Conservation (phyloP, 257 asterid species). For the Solanum chiquidenum region DNA sequence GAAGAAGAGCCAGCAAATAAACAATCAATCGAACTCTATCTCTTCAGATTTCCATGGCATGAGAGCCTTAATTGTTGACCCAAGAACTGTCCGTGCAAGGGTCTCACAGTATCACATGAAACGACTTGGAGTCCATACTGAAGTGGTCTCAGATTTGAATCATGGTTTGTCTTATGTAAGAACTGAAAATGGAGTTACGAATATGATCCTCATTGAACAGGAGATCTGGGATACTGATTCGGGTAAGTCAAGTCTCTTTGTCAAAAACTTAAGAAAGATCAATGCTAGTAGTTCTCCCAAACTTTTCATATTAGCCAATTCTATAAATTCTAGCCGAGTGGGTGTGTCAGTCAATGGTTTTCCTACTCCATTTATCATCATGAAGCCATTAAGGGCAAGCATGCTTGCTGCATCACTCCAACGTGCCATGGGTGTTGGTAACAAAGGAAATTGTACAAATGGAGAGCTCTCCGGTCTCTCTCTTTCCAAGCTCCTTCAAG, state of each 20-base stretch:
- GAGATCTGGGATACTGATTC: conserved; percentile 61
- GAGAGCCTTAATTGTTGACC: conserved; percentile 75
- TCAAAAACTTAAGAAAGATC: conserved; percentile 14
- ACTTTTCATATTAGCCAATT: conserved; percentile 50
- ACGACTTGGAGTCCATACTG: conserved; percentile 64
- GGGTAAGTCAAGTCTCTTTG: conserved; percentile 13
- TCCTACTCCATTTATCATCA: conserved; percentile 33
- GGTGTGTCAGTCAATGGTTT: conserved; percentile 12
- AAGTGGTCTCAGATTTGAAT: conserved; percentile 36
- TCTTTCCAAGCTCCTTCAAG: conserved; percentile 60
- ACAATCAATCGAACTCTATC: conserved; percentile 15
- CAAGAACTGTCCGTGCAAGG: conserved; percentile 53
- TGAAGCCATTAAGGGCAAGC: conserved; percentile 77
- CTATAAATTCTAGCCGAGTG: conserved; percentile 21
- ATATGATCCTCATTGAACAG: conserved; percentile 62
- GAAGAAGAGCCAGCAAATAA: conserved; percentile 19
- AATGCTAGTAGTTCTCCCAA: conserved; percentile 22
- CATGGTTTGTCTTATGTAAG: conserved; percentile 10
- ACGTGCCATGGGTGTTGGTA: conserved; percentile 64
- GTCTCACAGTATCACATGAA: conserved; percentile 71
- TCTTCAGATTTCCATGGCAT: conserved; percentile 59
- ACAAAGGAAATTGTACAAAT: conserved; percentile 31
- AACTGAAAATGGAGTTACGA: conserved; percentile 5
- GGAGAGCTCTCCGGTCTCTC: conserved; percentile 39
- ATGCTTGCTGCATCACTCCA: conserved; percentile 78